Percentiles rank a stretch among this genome's conserved stretches.
These are phyloP conservation scores for Fusarium guadeloupense DNA, from an alignment of 2,329 filamentous ascomycete genomes.

Conservation along the genomic window DNA sequence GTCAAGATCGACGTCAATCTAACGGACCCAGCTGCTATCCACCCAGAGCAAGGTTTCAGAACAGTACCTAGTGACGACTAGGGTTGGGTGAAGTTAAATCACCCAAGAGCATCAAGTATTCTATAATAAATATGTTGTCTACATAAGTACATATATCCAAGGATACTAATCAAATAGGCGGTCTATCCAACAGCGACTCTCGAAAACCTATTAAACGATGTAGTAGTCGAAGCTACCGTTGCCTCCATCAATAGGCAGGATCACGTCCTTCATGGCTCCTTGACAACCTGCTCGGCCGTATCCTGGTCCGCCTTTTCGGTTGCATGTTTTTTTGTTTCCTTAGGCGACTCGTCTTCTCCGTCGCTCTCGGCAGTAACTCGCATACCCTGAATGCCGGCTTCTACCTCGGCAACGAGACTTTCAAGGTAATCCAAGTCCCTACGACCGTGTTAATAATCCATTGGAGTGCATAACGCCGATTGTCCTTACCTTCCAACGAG, in stretches of 20 bases:
- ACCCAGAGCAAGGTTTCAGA: constrained; percentile 2
- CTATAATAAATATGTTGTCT: constrained; percentile 19
- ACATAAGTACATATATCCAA: constrained; percentile 32
- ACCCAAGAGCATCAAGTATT: constrained; percentile 8
- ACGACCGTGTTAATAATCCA: constrained; percentile 41
- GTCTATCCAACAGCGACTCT: constrained; percentile 13
- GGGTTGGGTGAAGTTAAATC: constrained; percentile 11
- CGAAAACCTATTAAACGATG: not conserved
- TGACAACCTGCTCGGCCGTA: constrained; percentile 7
- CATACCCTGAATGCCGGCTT: constrained; percentile 77
- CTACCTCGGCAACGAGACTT: constrained; percentile 79
- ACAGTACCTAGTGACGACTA: not conserved
- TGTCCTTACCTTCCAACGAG: constrained; percentile 70
- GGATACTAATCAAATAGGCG: constrained; percentile 16
- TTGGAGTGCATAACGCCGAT: not conserved
- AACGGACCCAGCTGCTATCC: not conserved
- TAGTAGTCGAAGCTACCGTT: not conserved
- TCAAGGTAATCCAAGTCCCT: constrained; percentile 81
- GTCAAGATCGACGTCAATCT: constrained; percentile 11
- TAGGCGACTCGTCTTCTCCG: constrained; percentile 64
- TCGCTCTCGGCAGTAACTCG: constrained; percentile 77
- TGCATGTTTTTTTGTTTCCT: constrained; percentile 29
- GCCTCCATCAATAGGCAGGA: constrained; percentile 4
- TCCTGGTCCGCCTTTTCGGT: constrained; percentile 21
- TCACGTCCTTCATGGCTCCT: constrained; percentile 20